Evolutionary conservation across 75 land plant species (phyloP), one percentile per base, ranked within the genome.

Genomic region (Picea glauca): DNA sequence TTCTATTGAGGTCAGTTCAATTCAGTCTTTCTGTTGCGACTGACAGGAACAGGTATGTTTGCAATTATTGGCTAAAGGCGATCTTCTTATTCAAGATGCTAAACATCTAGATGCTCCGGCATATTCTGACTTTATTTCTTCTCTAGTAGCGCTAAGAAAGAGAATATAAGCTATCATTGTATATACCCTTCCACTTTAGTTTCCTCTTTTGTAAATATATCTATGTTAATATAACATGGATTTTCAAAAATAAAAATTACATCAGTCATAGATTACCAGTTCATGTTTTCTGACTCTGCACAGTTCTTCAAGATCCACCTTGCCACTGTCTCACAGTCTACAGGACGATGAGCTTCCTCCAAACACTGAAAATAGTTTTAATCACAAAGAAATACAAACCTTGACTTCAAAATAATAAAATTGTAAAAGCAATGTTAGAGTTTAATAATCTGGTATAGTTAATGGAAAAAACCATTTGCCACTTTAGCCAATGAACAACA

Each of bases 261-360:
- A 70, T 40, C 46, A 32, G n/a, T n/a, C 23, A 60, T 33, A 58
- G 38, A 66, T 33, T 83, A 93, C 96, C 96, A 94, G 56, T 92
- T 94, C 96, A 93, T 94, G 80, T 93, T 93, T 62, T 93, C 96
- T 54, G 98, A 95, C 74, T 95, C 98, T 18, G 98, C 96, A 81
- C 92, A 85, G 81, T 95, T 95, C 86, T 95, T 95, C 74, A 93
- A 67, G 78, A 95, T 91, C 98, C 98, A 95, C 81, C 88, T 95
- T 38, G 90, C 83, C 58, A 95, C 98, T 62, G 98, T 95, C 30
- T 83, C 89, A 81, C 98, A 95, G 54, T 95, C 98, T 13, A 95
- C 96, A 26, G 98, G 98, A 33, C 98, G 87, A 62, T 95, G 98
- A 61, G 98, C 98, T 82, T 95, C 98, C 82, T 95, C 96, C 17